phyloP scores from a whole-genome alignment of 2,329 filamentous ascomycete genomes.

The Zasmidium cellare region DNA sequence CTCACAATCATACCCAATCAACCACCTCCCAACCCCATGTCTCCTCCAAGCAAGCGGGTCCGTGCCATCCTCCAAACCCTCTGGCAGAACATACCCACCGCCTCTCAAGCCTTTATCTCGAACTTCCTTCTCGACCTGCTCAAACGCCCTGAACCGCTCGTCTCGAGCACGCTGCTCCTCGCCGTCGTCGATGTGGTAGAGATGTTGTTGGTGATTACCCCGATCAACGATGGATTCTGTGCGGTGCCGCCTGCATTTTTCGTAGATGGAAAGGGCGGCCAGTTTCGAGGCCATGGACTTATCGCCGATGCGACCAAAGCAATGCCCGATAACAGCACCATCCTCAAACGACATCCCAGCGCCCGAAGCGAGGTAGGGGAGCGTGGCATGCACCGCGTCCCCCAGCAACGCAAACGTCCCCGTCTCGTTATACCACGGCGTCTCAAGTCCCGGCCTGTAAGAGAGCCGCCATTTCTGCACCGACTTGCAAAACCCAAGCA shows the following conservation, averaged over 20 bases:
- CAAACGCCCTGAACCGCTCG: slow-evolving; percentile 11
- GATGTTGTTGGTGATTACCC: slow-evolving; percentile 61
- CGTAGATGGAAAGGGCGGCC: slow-evolving; percentile 49
- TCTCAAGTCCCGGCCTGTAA: slow-evolving; percentile 55
- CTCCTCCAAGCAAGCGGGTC: slow-evolving; percentile 20
- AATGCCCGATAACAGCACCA: slow-evolving; percentile 54
- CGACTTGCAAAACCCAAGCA: slow-evolving; percentile 57
- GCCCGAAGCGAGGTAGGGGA: slow-evolving; percentile 61
- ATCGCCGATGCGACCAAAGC: slow-evolving; percentile 8
- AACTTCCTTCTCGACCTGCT: slow-evolving; percentile 10
- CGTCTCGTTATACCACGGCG: slow-evolving; percentile 56
- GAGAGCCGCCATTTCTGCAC: slow-evolving; percentile 64
- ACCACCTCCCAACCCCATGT: slow-evolving; percentile 16
- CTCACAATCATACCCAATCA: slow-evolving; percentile 19
- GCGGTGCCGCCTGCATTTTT: slow-evolving; percentile 57
- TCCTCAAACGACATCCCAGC: slow-evolving; percentile 65
- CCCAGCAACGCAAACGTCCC: slow-evolving; percentile 61
- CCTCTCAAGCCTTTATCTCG: neutral
- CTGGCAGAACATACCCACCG: neutral
- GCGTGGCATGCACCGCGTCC: slow-evolving; percentile 64
- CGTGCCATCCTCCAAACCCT: slow-evolving; percentile 8
- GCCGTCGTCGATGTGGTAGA: slow-evolving; percentile 64
- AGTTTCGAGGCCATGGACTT: slow-evolving; percentile 1
- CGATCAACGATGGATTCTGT: slow-evolving; percentile 61
- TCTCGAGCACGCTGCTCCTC: slow-evolving; percentile 48